These are phyloP conservation scores for Nyssa sinensis DNA, from an alignment of 148 eudicot species.

Conservation along the genomic window DNA sequence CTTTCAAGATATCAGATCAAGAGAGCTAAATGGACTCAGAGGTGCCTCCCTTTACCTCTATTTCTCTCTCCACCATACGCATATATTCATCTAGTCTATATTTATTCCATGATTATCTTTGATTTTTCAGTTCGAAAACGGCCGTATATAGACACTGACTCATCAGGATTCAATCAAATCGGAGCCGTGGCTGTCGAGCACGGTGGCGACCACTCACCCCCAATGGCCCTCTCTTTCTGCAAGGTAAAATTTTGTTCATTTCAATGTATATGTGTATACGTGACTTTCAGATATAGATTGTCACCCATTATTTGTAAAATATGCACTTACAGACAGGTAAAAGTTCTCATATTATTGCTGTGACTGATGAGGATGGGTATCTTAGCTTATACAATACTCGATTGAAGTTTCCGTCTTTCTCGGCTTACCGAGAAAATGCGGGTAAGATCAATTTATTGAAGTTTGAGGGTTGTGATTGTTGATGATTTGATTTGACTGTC, in stretches of 20 bases:
- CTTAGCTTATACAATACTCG: constrained; percentile 63
- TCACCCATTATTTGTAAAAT: not conserved
- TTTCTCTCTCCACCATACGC: not conserved
- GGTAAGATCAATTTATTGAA: too few relatives aligned
- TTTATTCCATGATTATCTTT: not conserved
- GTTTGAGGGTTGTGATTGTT: too few relatives aligned
- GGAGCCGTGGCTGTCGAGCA: constrained; percentile 52
- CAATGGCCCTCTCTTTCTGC: constrained; percentile 72
- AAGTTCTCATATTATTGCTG: constrained; percentile 63
- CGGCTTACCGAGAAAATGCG: too few relatives aligned
- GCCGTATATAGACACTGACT: constrained; percentile 36
- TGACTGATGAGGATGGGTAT: constrained; percentile 75
- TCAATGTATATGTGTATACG: not conserved
- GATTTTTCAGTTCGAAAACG: constrained; percentile 60
- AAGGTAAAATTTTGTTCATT: constrained; percentile 43
- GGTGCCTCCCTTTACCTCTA: constrained; percentile 42
- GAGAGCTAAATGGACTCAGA: constrained; percentile 73
- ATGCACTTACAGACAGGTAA: constrained; percentile 44
- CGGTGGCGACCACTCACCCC: constrained; percentile 49
- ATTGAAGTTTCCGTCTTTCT: constrained; percentile 31
- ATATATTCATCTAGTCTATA: too few relatives aligned
- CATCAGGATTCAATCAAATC: constrained; percentile 21
- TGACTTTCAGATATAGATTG: not conserved
- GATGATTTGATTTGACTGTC: too few relatives aligned
- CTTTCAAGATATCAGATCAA: constrained; percentile 58